Evolutionary conservation across 2,329 filamentous ascomycete species (phyloP), one percentile per base, ranked within the genome.

Genomic region (Rutstroemia sp.): DNA sequence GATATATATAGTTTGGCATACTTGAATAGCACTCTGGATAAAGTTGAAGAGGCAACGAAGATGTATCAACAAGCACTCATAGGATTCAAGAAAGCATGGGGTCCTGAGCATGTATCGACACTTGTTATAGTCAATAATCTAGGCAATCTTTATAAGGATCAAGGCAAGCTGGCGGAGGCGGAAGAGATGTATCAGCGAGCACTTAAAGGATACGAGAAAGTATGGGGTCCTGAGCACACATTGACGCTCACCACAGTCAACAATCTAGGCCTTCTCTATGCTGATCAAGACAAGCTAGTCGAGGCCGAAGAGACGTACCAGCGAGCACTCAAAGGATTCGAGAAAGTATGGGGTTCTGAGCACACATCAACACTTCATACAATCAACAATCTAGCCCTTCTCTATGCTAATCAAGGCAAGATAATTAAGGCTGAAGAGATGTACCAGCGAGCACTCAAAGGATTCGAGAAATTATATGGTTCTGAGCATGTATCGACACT

Each of bases 381-480:
- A 19, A 19, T 19, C 19, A 19, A 19, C 19, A 19, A 19, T 19
- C 19, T 19, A 19, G 19, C 19, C 19, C 19, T 19, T 19, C 19
- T 19, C 19, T 19, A 19, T 19, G 19, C 19, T 19, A 19, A 19
- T 19, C 19, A 19, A 19, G 19, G 19, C 19, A 19, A 19, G 19
- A 19, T 19, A 19, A 19, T 19, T 19, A 19, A 60, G 19, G 48
- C 48, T 5, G 48, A 50, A 17, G 19, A 50, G 30, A 50, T 50
- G 48, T 50, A 50, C n/a, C 16, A 39, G 48, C 48, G 48, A 25
- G 30, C 48, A 23, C 34, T 50, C 19, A n/a, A 39, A 50, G 48
- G 30, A 16, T 21, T 23, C 5, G 48, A 50, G 30, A 50, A 50
- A 23, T 19, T 19, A 17, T 34, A 25, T 40, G 8, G 14, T 19